Conservation (phyloP, 1,139 yeast species). For the Trichomonascaceae sp. region DNA sequence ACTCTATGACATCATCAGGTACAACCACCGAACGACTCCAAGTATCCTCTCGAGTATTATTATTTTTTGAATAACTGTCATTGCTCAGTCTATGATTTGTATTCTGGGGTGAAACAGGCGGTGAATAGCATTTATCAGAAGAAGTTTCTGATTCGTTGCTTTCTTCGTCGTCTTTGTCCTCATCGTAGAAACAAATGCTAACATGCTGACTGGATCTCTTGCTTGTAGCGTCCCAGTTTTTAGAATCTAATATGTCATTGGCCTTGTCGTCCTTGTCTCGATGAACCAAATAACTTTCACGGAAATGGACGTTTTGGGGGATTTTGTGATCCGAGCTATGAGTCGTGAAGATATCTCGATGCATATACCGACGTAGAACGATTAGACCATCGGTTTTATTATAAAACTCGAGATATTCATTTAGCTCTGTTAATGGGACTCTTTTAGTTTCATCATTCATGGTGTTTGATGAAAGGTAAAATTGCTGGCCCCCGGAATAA, state of each 20-base stretch:
- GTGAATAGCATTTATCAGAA: slow-evolving; percentile 1
- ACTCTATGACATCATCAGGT: not conserved
- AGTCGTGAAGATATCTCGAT: slow-evolving; percentile 29
- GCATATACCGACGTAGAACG: slow-evolving; percentile 24
- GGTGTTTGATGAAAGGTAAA: not conserved
- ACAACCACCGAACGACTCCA: not conserved
- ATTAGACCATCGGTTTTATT: slow-evolving; percentile 6
- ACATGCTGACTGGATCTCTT: slow-evolving; percentile 1
- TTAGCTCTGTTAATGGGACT: slow-evolving; percentile 7
- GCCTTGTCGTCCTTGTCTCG: slow-evolving; percentile 15
- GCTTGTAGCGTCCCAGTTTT: not conserved
- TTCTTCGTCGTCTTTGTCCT: not conserved
- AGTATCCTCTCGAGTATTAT: not conserved
- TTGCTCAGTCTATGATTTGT: not conserved
- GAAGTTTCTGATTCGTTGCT: slow-evolving; percentile 2
- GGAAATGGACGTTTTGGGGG: slow-evolving; percentile 17
- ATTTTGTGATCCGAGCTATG: slow-evolving; percentile 18
- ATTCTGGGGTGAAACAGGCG: not conserved
- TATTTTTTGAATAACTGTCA: not conserved
- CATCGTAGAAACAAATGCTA: slow-evolving; percentile 1
- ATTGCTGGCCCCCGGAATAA: not conserved
- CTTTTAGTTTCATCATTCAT: not conserved
- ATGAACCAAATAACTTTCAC: slow-evolving; percentile 23
- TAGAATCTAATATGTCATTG: not conserved
- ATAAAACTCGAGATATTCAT: slow-evolving; percentile 5